A percentile compares a stretch with the other conserved stretches of the same genome.
Evolutionary conservation across 441 rosid species (phyloP).

Genomic region (Aleurites moluccanus): DNA sequence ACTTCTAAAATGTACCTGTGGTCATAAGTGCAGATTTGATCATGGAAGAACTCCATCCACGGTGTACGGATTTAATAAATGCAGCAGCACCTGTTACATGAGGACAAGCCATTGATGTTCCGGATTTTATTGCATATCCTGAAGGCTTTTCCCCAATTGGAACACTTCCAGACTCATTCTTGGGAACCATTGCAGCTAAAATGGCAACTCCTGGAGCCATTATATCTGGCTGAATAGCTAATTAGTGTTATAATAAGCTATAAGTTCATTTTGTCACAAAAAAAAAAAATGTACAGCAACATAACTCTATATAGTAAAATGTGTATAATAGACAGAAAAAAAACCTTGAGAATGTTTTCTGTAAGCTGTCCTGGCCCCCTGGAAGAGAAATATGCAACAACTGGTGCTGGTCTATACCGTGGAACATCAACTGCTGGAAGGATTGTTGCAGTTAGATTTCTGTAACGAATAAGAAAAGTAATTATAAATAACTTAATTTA

Average conservation of each 20-base stretch:
- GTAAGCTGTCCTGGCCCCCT: conserved; percentile 70
- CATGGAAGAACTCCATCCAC: conserved; percentile 61
- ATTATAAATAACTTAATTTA: background rate
- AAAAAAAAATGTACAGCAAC: too few relatives aligned
- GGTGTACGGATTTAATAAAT: conserved; percentile 51
- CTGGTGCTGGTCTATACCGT: conserved; percentile 58
- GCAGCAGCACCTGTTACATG: conserved; percentile 82
- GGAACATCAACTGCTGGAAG: conserved; percentile 44
- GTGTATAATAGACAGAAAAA: background rate
- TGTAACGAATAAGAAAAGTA: background rate
- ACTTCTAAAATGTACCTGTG: conserved; percentile 42
- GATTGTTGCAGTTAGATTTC: conserved; percentile 56
- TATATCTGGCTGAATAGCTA: conserved; percentile 60
- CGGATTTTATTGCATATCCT: conserved; percentile 48
- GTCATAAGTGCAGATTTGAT: conserved; percentile 88
- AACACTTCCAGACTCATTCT: conserved; percentile 27
- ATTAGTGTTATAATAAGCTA: too few relatives aligned
- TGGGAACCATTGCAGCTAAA: conserved; percentile 63
- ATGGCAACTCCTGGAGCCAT: conserved; percentile 77
- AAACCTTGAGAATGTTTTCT: conserved; percentile 78
- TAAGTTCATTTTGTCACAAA: background rate
- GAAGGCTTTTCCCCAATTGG: conserved; percentile 37
- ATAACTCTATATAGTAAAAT: background rate
- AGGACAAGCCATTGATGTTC: conserved; percentile 92
- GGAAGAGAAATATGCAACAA: conserved; percentile 69